phyloP scores from a whole-genome alignment of 139 green algal genomes.

The Zygnema circumcarinatum region DNA sequence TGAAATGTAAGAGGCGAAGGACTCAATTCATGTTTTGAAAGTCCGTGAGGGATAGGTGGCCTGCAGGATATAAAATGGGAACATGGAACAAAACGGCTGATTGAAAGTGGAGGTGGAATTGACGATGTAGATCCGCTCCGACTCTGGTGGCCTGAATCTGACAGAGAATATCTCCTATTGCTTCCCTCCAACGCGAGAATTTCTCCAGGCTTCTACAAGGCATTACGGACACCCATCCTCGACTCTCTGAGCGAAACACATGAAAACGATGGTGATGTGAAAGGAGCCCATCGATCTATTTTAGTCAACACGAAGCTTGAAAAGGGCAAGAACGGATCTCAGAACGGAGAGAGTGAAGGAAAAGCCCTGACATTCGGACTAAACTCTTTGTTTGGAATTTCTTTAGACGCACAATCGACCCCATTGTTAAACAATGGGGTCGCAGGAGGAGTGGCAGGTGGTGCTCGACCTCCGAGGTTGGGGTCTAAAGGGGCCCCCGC shows the following conservation, averaged over 20 bases:
- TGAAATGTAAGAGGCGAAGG: too few relatives aligned
- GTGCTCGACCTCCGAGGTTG: background rate
- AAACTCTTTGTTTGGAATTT: too few relatives aligned
- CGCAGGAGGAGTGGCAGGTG: conserved; percentile 9
- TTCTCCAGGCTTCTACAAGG: conserved; percentile 33
- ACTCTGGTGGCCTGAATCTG: conserved; percentile 25
- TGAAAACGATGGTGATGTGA: too few relatives aligned
- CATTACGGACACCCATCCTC: background rate
- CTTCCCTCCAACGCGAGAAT: conserved; percentile 9
- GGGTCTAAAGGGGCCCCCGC: background rate
- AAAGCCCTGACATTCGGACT: too few relatives aligned
- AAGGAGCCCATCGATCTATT: too few relatives aligned
- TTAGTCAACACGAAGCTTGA: too few relatives aligned
- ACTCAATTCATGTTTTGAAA: too few relatives aligned
- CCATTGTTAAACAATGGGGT: background rate
- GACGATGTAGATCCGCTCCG: conserved; percentile 6
- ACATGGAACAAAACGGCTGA: conserved; percentile 21
- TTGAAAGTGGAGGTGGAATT: conserved; percentile 2
- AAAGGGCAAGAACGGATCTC: too few relatives aligned
- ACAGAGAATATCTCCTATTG: conserved; percentile 16
- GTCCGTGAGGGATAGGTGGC: too few relatives aligned
- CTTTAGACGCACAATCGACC: conserved; percentile 8
- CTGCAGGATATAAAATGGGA: conserved; percentile 16
- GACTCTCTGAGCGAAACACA: background rate
- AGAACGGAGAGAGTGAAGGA: too few relatives aligned